These are phyloP conservation scores for Ogataea philodendri DNA, from an alignment of 805 yeast species.

Conservation along the genomic window DNA sequence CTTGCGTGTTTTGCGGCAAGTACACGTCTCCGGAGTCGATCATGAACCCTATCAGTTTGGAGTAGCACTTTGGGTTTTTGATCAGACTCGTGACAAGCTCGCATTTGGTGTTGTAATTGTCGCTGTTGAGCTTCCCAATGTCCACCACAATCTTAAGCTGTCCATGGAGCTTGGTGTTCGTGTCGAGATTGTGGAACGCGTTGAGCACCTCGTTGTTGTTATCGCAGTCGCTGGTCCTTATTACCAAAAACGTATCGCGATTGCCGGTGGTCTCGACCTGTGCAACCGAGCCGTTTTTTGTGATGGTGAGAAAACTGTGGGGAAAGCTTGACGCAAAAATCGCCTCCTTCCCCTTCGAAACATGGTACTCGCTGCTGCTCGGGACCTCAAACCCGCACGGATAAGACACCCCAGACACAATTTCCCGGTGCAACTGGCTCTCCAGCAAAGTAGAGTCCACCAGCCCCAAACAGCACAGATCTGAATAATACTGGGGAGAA, in stretches of 20 bases:
- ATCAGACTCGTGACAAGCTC: constrained; percentile 15
- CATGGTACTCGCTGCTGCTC: constrained; percentile 20
- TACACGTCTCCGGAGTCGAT: constrained; percentile 42
- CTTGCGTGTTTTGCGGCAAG: constrained; percentile 17
- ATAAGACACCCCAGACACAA: constrained; percentile 49
- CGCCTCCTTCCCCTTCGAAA: constrained; percentile 44
- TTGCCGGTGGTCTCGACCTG: constrained; percentile 51
- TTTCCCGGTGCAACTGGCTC: constrained; percentile 49
- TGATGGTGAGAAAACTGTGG: constrained; percentile 48
- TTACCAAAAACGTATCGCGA: constrained; percentile 45
- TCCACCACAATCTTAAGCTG: constrained; percentile 31
- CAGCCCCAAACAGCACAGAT: constrained; percentile 44
- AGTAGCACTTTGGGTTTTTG: constrained; percentile 18
- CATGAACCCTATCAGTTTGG: constrained; percentile 36
- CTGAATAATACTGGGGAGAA: constrained; percentile 50
- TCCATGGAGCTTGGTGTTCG: constrained; percentile 5
- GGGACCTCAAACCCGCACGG: constrained; percentile 44
- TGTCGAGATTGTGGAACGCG: constrained; percentile 3
- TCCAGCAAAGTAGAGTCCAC: constrained; percentile 44
- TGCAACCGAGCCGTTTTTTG: constrained; percentile 47
- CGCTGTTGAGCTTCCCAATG: constrained; percentile 18
- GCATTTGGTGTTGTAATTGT: constrained; percentile 8
- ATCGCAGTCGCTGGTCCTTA: constrained; percentile 17
- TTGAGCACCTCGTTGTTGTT: constrained; percentile 2
- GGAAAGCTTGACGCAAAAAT: constrained; percentile 42